These are phyloP conservation scores for Panus rudis DNA, from an alignment of 768 basidiomycete genomes.

Conservation along the genomic window DNA sequence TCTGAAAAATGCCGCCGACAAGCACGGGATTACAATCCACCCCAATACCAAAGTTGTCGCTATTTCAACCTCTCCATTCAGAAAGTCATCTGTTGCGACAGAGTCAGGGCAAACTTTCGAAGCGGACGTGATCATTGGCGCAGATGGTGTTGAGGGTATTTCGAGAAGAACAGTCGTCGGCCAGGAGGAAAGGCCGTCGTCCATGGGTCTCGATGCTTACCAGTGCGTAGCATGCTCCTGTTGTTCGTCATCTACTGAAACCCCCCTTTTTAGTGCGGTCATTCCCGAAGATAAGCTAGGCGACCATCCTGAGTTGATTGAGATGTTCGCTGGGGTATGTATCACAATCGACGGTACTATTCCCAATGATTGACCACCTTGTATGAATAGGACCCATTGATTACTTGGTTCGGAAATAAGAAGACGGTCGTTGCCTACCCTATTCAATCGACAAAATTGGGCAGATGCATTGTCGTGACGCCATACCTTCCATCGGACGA, in stretches of 20 bases:
- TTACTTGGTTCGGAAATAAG: too few relatives aligned
- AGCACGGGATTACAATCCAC: constrained; percentile 14
- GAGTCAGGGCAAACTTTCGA: constrained; percentile 17
- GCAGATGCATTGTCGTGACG: too few relatives aligned
- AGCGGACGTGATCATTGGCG: constrained; percentile 24
- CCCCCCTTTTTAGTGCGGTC: too few relatives aligned
- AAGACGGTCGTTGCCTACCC: too few relatives aligned
- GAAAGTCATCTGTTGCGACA: constrained; percentile 18
- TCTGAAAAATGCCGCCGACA: constrained; percentile 18
- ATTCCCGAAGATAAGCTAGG: not conserved
- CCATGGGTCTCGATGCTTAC: not conserved
- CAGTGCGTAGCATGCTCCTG: too few relatives aligned
- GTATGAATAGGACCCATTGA: too few relatives aligned
- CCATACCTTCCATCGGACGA: too few relatives aligned
- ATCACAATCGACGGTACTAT: too few relatives aligned
- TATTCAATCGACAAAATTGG: too few relatives aligned
- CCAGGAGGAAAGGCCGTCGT: not conserved
- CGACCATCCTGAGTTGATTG: not conserved
- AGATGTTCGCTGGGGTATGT: not conserved
- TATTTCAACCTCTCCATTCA: constrained; percentile 2
- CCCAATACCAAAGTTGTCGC: constrained; percentile 9
- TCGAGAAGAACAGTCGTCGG: not conserved
- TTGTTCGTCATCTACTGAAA: too few relatives aligned
- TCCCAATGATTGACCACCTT: too few relatives aligned
- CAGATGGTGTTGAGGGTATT: constrained; percentile 13